Evolutionary conservation across 208 protist species (phyloP), one percentile per base, ranked within the genome.

Genomic region (Novymonas esmeraldas): DNA sequence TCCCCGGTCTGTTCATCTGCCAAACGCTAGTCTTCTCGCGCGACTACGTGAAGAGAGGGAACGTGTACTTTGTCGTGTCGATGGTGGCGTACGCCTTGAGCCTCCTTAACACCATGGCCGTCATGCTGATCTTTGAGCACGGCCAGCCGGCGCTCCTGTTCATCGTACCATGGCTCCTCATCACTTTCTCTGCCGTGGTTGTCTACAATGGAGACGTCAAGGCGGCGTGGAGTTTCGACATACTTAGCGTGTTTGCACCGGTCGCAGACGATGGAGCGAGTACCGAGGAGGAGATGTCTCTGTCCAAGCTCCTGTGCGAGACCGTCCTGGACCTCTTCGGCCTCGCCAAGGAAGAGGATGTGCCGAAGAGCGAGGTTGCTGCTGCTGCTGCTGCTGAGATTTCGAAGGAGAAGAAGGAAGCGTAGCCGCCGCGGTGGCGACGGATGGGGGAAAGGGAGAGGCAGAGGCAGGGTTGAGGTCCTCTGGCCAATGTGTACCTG

Each of bases 1-100:
- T 99, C 24, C 98, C 98, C 52, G 98, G 95, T 42, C 77, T 97
- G 38, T 98, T 99, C 71, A 94, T 99, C 60, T 92, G 93, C 2
- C 89, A 99, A 50, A 87, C 96, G 20, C 75, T 98, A 7, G 73
- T 98, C n/a, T 99, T 98, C 57, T 98, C 84, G 38, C 78, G 46
- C 48, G 76, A 84, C 28, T 74, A 64, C 48, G 84, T 84, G 1
- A 85, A 86, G 36, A 79, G 83, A 36, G 81, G 80, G 1, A 86
- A 67, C 39, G 70, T 91, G 52, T 98, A 98, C 82, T 99, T 98
- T 69, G 50, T 59, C 33, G 64, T 82, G 4, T 76, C 83, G 20
- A 68, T 98, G 9, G 48, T 97, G 16, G 85, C 92, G 3, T 99
- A 99, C 69, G 60, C 83, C 14, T 24, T 94, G 16, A 98, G 96